A percentile compares a stretch with the other conserved stretches of the same genome.
phyloP scores from a whole-genome alignment of 2,329 filamentous ascomycete species.

The Stylonectria norvegica region DNA sequence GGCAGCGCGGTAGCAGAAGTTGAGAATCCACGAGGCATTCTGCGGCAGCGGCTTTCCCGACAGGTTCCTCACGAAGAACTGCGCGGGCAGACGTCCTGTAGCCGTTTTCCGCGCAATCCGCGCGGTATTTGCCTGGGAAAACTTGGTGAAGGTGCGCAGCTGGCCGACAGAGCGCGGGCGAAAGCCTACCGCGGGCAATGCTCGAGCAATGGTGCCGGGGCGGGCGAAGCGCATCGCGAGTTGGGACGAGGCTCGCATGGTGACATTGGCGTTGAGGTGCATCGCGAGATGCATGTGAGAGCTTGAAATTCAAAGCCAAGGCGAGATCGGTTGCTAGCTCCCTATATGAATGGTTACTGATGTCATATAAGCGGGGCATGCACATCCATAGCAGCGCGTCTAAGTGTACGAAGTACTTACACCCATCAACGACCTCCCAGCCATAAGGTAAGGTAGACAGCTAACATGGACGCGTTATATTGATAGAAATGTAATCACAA shows the following conservation, averaged over 20 bases:
- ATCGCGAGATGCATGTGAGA: too few relatives aligned
- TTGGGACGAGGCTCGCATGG: slow-evolving; percentile 23
- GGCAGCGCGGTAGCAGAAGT: slow-evolving; percentile 66
- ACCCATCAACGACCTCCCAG: too few relatives aligned
- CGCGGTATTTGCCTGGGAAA: slow-evolving; percentile 14
- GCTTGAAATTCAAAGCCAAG: too few relatives aligned
- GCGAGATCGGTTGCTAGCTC: too few relatives aligned
- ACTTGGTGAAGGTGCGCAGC: slow-evolving; percentile 21
- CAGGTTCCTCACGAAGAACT: slow-evolving; percentile 37
- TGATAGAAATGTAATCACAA: too few relatives aligned
- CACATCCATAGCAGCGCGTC: too few relatives aligned
- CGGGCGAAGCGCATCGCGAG: slow-evolving; percentile 24
- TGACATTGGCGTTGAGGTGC: slow-evolving; percentile 6
- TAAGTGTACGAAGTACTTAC: too few relatives aligned
- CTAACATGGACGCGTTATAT: too few relatives aligned
- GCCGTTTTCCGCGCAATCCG: slow-evolving; percentile 6
- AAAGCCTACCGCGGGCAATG: slow-evolving; percentile 11
- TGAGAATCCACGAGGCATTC: slow-evolving; percentile 45
- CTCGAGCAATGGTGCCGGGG: slow-evolving; percentile 9
- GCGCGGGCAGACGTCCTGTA: slow-evolving; percentile 16
- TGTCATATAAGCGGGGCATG: too few relatives aligned
- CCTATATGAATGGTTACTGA: too few relatives aligned
- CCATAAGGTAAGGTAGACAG: too few relatives aligned
- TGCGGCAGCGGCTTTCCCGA: slow-evolving; percentile 54
- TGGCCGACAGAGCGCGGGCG: slow-evolving; percentile 12